Conservation (phyloP, 2,329 filamentous ascomycete genomes). For the Diaporthe destruens region DNA sequence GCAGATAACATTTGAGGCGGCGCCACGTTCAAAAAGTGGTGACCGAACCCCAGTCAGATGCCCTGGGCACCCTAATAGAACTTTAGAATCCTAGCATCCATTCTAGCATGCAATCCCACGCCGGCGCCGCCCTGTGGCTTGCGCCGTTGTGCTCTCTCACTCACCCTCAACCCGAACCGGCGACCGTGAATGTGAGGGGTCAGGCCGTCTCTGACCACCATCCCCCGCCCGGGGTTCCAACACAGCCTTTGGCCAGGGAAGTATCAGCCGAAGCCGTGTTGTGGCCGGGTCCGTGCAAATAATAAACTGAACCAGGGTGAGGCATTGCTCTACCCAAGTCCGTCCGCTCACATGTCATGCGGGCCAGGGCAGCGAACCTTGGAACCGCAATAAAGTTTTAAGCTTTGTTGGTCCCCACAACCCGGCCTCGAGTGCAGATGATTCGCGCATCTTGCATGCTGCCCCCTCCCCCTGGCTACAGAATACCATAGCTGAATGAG, state of each 20-base stretch:
- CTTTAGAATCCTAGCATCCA: too few relatives aligned
- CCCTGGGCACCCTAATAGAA: neutral
- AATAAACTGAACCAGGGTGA: neutral
- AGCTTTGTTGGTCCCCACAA: conserved; percentile 22
- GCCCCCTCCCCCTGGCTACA: too few relatives aligned
- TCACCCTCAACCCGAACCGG: neutral
- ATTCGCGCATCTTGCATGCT: conserved; percentile 21
- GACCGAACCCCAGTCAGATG: conserved; percentile 20
- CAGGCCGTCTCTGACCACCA: conserved; percentile 18
- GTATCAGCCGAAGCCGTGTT: conserved; percentile 11
- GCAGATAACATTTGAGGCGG: neutral
- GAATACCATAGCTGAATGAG: too few relatives aligned
- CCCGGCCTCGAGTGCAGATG: neutral
- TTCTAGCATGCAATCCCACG: neutral
- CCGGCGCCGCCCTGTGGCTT: conserved; percentile 7
- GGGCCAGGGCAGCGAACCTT: conserved; percentile 11
- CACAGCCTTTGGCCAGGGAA: neutral
- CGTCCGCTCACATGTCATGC: conserved; percentile 3
- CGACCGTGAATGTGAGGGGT: neutral
- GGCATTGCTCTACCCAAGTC: neutral
- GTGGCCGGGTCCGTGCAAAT: conserved; percentile 5
- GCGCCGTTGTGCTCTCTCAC: conserved; percentile 7
- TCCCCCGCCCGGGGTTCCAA: neutral
- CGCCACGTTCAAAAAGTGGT: conserved; percentile 1
- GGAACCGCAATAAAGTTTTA: conserved; percentile 19